A percentile compares a stretch with the other conserved stretches of the same genome.
phyloP scores from a whole-genome alignment of 805 yeast genomes.

The Candida ascalaphidarum region DNA sequence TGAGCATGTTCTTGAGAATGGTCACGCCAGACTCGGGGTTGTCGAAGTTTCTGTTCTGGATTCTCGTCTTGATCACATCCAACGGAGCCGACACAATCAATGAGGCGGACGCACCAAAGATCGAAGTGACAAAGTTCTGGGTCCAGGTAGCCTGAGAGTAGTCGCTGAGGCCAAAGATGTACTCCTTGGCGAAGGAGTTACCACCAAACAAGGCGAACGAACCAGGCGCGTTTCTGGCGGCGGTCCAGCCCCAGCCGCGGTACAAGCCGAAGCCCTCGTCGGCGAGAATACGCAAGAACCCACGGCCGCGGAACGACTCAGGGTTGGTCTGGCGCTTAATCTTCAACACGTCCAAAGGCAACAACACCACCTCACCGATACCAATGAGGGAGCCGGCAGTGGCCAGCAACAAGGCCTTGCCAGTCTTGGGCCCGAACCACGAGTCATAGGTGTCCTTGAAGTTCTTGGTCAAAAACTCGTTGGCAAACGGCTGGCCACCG shows the following conservation, averaged over 20 bases:
- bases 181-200: slow-evolving; percentile 97
- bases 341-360: slow-evolving; percentile 94
- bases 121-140: slow-evolving; percentile 91
- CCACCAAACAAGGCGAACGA: slow-evolving; percentile 97
- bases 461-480: slow-evolving; percentile 77
- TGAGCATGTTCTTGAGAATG: slow-evolving; percentile 86
- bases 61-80: slow-evolving; percentile 97
- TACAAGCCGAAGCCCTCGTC: slow-evolving; percentile 94
- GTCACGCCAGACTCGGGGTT: slow-evolving; percentile 91
- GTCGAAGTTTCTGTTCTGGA: slow-evolving; percentile 93
- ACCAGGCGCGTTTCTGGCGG: slow-evolving; percentile 99
- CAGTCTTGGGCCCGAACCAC: slow-evolving; percentile 85
- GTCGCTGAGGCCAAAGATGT: slow-evolving; percentile 77
- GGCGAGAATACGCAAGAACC: slow-evolving; percentile 71
- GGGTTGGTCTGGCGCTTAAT: slow-evolving; percentile 99
- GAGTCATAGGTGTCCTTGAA: slow-evolving; percentile 63
- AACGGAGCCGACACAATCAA: slow-evolving; percentile 95
- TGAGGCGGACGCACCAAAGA: slow-evolving; percentile 94
- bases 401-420: slow-evolving; percentile 95
- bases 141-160: slow-evolving; percentile 89
- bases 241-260: slow-evolving; percentile 99
- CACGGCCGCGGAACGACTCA: slow-evolving; percentile 98
- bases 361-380: slow-evolving; percentile 91
- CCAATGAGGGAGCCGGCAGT: slow-evolving; percentile 97
- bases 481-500: slow-evolving; percentile 99